Evolutionary conservation across 306 rosid genomes (phyloP), one percentile per base, ranked within the genome.

Genomic region (Vicia sativa): DNA sequence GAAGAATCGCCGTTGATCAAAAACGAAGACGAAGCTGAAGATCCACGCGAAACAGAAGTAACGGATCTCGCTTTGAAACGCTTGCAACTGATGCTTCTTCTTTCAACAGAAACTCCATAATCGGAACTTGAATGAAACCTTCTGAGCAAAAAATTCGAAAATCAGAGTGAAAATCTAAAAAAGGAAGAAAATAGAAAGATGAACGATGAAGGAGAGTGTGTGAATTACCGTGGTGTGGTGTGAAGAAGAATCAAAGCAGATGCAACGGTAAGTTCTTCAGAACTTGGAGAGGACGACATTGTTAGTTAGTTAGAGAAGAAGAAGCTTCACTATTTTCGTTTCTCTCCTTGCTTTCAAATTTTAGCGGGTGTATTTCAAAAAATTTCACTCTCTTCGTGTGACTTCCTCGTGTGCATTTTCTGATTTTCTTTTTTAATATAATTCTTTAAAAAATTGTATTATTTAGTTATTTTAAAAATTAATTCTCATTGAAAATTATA

Each of bases 171-270:
- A 7, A 28, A 48, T 28, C 7, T 11, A 57, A 15, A 12, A 12
- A 19, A 54, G 9, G 25, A 53, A 62, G 38, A 49, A 4, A 26
- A 53, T 11, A 54, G 41, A 44, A 19, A 48, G 1, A 46, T 10
- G 31, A 21, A 54, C 6, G 29, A 16, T 19, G 43, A 71, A 21
- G 4, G 21, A 8, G 25, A 28, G 54, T 11, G 44, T 7, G 18
- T 23, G 49, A 72, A 13, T 38, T 75, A 87, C 96, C 28, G 68
- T 8, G 82, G 74, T 4, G 49, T 19, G 6, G 74, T 34, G 41
- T 80, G 78, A 74, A 92, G 96, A 73, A 87, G 95, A 14, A 92
- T 87, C 68, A 92, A 73, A 55, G 96, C 86, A 57, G 97, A 87
- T 72, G 96, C 97, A 38, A 81, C 96, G 1, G 68, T 64, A 72